These are phyloP conservation scores for Parietichytrium sp. DNA, from an alignment of 108 stramenopile genomes.

Conservation along the genomic window DNA sequence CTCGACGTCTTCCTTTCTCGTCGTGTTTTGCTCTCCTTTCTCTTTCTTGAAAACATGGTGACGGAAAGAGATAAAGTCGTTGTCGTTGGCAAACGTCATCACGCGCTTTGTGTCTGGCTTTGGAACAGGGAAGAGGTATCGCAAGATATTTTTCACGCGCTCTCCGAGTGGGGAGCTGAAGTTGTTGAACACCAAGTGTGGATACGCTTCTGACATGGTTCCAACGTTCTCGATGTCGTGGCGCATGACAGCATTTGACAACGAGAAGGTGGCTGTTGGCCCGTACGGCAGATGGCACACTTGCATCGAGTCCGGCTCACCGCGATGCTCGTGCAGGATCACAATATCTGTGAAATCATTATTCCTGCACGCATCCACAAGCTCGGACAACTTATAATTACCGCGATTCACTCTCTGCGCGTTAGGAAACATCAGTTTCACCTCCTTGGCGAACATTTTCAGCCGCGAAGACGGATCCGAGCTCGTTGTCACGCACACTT, in stretches of 20 bases:
- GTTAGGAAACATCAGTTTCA: conserved; percentile 90
- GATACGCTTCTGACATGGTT: conserved; percentile 91
- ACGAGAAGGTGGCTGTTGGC: conserved; percentile 91
- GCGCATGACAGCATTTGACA: conserved; percentile 82
- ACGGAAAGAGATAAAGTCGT: conserved; percentile 93
- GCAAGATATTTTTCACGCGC: conserved; percentile 85
- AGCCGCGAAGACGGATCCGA: conserved; percentile 86
- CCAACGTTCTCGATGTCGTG: conserved; percentile 87
- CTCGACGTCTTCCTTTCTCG: conserved; percentile 60
- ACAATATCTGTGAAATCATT: conserved; percentile 95
- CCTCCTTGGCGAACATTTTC: conserved; percentile 97
- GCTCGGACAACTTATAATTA: conserved; percentile 75
- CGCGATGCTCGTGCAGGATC: conserved; percentile 94
- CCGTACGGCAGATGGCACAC: conserved; percentile 96
- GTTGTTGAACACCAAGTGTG: conserved; percentile 84
- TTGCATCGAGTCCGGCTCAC: conserved; percentile 95
- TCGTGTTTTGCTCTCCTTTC: conserved; percentile 9
- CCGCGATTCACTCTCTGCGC: conserved; percentile 91
- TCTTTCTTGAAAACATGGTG: conserved; percentile 91
- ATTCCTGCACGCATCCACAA: conserved; percentile 81
- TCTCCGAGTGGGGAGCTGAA: conserved; percentile 78
- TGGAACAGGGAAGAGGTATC: conserved; percentile 92
- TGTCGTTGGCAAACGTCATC: conserved; percentile 86
- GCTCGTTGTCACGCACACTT: conserved; percentile 91
- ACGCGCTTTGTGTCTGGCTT: conserved; percentile 80